These are phyloP conservation scores for Diaporthe vexans DNA, from an alignment of 2,329 filamentous ascomycete genomes.

Conservation along the genomic window DNA sequence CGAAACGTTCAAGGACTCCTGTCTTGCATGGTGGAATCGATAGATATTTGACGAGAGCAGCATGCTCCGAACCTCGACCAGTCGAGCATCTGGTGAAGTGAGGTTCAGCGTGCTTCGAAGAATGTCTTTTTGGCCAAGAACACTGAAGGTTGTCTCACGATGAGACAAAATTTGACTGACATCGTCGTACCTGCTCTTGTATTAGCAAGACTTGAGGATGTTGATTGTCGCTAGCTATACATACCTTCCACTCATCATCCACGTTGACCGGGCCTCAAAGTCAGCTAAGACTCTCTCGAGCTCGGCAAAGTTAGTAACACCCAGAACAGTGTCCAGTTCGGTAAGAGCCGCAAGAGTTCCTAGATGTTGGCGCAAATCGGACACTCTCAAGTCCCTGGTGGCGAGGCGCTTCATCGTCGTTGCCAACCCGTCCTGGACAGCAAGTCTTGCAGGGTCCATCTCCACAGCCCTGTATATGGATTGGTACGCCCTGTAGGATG, in stretches of 20 bases:
- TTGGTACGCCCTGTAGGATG: conserved; percentile 86
- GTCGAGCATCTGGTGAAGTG: conserved; percentile 72
- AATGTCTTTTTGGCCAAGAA: conserved; percentile 78
- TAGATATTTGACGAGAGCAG: conserved; percentile 82
- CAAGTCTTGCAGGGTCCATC: conserved; percentile 64
- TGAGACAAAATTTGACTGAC: conserved; percentile 86
- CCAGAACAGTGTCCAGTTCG: conserved; percentile 84
- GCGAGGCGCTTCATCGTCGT: conserved; percentile 72
- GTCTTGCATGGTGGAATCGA: conserved; percentile 83
- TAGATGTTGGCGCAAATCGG: conserved; percentile 67
- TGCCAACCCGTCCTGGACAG: conserved; percentile 74
- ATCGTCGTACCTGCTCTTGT: conserved; percentile 75
- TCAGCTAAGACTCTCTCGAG: conserved; percentile 72
- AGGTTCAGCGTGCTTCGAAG: conserved; percentile 74
- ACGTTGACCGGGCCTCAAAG: conserved; percentile 76
- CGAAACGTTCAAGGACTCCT: conserved; percentile 89
- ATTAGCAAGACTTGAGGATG: conserved; percentile 44
- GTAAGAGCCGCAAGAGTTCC: conserved; percentile 79
- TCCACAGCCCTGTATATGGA: conserved; percentile 78
- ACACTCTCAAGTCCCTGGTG: conserved; percentile 62
- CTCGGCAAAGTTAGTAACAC: conserved; percentile 70
- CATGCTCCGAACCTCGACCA: conserved; percentile 83
- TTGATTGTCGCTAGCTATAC: conserved; percentile 47
- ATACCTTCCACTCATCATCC: conserved; percentile 88
- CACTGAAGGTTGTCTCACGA: conserved; percentile 85